Conservation (phyloP, 768 basidiomycete genomes). For the Lactarius vividus region DNA sequence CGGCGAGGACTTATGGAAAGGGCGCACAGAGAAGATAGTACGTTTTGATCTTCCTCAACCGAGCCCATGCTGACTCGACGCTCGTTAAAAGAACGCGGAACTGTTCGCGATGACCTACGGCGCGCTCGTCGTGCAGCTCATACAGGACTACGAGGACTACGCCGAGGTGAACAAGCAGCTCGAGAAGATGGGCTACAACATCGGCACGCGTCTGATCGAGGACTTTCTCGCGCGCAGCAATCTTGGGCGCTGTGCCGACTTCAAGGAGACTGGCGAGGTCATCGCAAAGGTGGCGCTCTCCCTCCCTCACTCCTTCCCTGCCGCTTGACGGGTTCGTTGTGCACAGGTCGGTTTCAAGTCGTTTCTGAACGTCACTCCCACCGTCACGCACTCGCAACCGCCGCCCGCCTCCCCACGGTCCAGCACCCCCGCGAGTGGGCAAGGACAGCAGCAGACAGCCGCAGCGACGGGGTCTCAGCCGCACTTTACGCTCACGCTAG, state of each 20-base stretch:
- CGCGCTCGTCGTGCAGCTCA: slow-evolving; percentile 95
- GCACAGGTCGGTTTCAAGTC: slow-evolving; percentile 94
- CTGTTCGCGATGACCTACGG: slow-evolving; percentile 97
- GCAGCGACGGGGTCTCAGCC: slow-evolving; percentile 42
- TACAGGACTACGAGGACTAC: slow-evolving; percentile 99
- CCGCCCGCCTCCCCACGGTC: slow-evolving; percentile 47
- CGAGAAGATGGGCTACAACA: slow-evolving; percentile 99
- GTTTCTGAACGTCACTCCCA: slow-evolving; percentile 90
- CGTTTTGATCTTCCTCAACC: slow-evolving; percentile 33
- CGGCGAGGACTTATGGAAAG: slow-evolving; percentile 96
- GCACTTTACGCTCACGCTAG: slow-evolving; percentile 80
- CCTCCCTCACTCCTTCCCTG: neutral
- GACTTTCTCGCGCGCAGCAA: slow-evolving; percentile 93
- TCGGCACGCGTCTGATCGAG: slow-evolving; percentile 93
- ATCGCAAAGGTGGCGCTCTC: slow-evolving; percentile 72
- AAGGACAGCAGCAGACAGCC: slow-evolving; percentile 30
- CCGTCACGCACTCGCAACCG: slow-evolving; percentile 65
- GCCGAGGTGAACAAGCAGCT: slow-evolving; percentile 93
- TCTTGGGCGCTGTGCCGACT: slow-evolving; percentile 90
- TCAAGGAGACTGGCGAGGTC: slow-evolving; percentile 93
- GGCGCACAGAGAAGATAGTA: slow-evolving; percentile 92
- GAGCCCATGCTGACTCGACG: slow-evolving; percentile 28
- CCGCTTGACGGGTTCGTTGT: neutral
- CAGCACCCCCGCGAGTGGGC: slow-evolving; percentile 27
- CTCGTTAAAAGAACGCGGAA: slow-evolving; percentile 78